phyloP scores from a whole-genome alignment of 1,139 yeast genomes.

The Kurtzmaniella quercitrusa region DNA sequence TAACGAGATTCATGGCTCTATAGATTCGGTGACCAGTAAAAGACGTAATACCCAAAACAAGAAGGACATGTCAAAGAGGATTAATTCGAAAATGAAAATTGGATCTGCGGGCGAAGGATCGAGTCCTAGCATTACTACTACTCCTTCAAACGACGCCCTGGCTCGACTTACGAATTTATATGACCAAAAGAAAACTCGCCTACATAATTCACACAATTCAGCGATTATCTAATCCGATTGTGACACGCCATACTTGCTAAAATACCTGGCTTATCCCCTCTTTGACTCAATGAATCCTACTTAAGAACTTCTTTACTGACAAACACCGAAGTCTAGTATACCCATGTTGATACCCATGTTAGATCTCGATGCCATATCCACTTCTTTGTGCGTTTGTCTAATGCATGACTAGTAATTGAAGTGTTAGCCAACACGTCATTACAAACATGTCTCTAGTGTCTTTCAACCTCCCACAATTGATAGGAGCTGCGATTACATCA shows the following conservation, averaged over 20 bases:
- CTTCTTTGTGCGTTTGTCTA: not conserved
- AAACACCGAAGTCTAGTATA: not conserved
- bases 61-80: conserved; percentile 1
- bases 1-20: not conserved
- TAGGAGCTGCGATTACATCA: not conserved
- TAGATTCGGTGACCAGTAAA: not conserved
- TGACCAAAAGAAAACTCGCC: not conserved
- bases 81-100: conserved; percentile 1
- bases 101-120: not conserved
- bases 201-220: not conserved
- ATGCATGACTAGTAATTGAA: conserved; percentile 5
- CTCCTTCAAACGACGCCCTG: not conserved
- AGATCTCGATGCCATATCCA: not conserved
- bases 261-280: not conserved
- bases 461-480: conserved; percentile 5
- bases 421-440: conserved; percentile 7
- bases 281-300: not conserved
- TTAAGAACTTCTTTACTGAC: not conserved
- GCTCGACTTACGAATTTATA: not conserved
- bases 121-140: not conserved
- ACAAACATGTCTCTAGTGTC: not conserved
- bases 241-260: not conserved
- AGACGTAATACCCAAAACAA: not conserved
- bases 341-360: not conserved
- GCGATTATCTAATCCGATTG: not conserved